phyloP scores from a whole-genome alignment of 1,284 basidiomycete species.

The Cryptococcus sp. region DNA sequence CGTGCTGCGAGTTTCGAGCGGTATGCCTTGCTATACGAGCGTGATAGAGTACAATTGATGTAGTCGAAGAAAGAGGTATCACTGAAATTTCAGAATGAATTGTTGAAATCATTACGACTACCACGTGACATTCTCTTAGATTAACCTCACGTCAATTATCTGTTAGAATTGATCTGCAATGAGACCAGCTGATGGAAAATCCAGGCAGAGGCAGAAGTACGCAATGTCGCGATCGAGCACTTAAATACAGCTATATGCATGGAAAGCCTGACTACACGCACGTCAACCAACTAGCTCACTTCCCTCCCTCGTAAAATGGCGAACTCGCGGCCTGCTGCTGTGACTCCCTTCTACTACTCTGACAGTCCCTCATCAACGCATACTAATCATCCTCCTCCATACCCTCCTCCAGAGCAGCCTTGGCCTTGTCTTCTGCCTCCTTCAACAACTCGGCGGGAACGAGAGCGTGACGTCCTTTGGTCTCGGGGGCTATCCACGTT shows the following conservation, averaged over 20 bases:
- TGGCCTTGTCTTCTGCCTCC: conserved; percentile 87
- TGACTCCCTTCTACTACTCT: neutral
- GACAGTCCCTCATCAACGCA: neutral
- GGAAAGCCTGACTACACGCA: neutral
- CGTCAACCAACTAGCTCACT: no score
- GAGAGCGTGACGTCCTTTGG: conserved; percentile 72
- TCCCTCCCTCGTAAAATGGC: no score
- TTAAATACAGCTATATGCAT: conserved; percentile 6
- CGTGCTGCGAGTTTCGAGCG: neutral
- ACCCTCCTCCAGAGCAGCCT: conserved; percentile 76
- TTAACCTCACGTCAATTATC: neutral
- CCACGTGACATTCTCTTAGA: neutral
- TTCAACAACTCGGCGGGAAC: conserved; percentile 82
- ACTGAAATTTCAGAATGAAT: neutral
- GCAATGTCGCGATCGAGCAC: no score
- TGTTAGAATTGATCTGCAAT: neutral
- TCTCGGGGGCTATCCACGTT: conserved; percentile 92
- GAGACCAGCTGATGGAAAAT: neutral
- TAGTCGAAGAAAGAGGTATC: no score
- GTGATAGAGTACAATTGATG: neutral
- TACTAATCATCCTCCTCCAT: conserved; percentile 65
- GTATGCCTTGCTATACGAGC: neutral
- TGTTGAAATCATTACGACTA: neutral
- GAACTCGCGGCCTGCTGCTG: no score
- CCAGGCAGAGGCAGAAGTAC: no score